phyloP scores from a whole-genome alignment of 129 eudicot genomes.

The Flaveria robusta region DNA sequence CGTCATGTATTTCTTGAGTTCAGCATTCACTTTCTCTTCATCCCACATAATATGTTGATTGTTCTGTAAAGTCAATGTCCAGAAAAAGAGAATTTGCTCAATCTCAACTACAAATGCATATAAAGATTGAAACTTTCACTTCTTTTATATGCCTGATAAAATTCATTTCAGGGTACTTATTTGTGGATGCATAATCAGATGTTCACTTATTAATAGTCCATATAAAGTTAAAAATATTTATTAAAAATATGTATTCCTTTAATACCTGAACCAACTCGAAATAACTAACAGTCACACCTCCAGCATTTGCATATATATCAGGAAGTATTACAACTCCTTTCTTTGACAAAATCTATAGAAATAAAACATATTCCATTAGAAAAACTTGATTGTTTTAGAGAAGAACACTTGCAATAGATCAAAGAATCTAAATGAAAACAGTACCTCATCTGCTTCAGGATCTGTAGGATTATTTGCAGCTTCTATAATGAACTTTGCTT shows the following conservation, averaged over 20 bases:
- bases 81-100: background rate
- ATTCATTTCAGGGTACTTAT: background rate
- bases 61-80: constrained; percentile 43
- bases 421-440: background rate
- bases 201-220: background rate
- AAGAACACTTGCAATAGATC: background rate
- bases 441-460: constrained; percentile 89
- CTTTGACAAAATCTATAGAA: constrained; percentile 62
- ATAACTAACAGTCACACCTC: constrained; percentile 86
- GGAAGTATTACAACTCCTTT: constrained; percentile 77
- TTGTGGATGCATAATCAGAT: background rate
- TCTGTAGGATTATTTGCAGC: constrained; percentile 87
- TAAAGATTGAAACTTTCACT: background rate
- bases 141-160: background rate
- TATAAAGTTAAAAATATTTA: background rate
- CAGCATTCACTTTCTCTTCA: constrained; percentile 61
- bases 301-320: constrained; percentile 84
- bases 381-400: background rate
- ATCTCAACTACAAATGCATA: background rate
- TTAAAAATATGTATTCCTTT: no score
- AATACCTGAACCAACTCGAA: constrained; percentile 92
- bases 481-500: constrained; percentile 73
- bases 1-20: constrained; percentile 66
- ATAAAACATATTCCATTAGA: background rate
- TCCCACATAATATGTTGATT: constrained; percentile 74